Conservation (phyloP, 1,284 basidiomycete species). For the Amylostereum areolatum region DNA sequence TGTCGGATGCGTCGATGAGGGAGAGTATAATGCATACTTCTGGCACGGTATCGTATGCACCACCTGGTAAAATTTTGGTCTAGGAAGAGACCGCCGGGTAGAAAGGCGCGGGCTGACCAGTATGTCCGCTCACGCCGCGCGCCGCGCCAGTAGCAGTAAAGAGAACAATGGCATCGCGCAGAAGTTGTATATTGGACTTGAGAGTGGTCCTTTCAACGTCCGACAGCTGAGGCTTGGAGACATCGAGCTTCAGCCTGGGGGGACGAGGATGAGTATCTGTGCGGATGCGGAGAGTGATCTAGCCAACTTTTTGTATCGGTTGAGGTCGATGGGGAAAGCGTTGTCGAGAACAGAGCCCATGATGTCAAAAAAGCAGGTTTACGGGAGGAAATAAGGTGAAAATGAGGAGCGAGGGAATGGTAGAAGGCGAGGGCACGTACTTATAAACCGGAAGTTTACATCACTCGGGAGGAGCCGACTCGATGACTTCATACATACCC, state of each 20-base stretch:
- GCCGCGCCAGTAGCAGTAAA: slow-evolving; percentile 81
- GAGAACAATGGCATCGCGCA: slow-evolving; percentile 77
- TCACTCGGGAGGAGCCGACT: not conserved
- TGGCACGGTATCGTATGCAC: slow-evolving; percentile 81
- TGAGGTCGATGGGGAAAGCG: slow-evolving; percentile 72
- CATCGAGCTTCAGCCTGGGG: slow-evolving; percentile 63
- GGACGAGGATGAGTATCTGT: slow-evolving; percentile 7
- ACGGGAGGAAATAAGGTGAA: not conserved
- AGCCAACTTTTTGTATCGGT: slow-evolving; percentile 61
- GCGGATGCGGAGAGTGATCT: not conserved
- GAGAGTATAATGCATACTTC: slow-evolving; percentile 73
- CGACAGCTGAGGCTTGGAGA: slow-evolving; percentile 54
- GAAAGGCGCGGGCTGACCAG: slow-evolving; percentile 35
- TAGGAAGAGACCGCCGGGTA: slow-evolving; percentile 1
- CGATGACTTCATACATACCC: not conserved
- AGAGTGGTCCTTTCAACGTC: slow-evolving; percentile 54
- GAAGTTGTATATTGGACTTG: slow-evolving; percentile 64
- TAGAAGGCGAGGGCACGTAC: not conserved
- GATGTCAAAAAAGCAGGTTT: not conserved
- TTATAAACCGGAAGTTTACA: not conserved
- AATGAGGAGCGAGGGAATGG: not conserved
- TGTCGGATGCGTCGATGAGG: slow-evolving; percentile 61
- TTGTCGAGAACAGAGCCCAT: slow-evolving; percentile 29
- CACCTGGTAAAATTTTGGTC: slow-evolving; percentile 36
- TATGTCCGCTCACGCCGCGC: slow-evolving; percentile 79